A percentile compares a stretch with the other conserved stretches of the same genome.
Evolutionary conservation across 1,139 yeast species (phyloP).

Genomic region (Geotrichum europaeum): DNA sequence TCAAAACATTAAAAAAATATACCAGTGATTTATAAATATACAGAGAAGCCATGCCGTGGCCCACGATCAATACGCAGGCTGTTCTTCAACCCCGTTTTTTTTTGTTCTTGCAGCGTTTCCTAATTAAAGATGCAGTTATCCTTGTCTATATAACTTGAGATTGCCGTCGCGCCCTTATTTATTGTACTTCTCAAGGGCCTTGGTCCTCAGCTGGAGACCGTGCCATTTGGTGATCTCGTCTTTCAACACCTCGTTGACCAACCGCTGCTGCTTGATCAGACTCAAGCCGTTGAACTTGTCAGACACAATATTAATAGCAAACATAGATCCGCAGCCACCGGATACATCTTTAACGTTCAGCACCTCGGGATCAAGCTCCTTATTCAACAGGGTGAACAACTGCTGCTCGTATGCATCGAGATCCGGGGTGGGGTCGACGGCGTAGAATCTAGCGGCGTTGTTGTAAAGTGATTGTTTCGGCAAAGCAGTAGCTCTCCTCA

Average conservation of each 20-base stretch:
- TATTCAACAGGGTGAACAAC: conserved; percentile 51
- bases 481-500: not conserved
- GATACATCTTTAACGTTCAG: conserved; percentile 74
- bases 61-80: conserved; percentile 54
- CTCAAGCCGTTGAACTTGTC: conserved; percentile 68
- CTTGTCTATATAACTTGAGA: not conserved
- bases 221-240: conserved; percentile 94
- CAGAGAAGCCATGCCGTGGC: conserved; percentile 75
- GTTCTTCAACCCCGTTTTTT: not conserved
- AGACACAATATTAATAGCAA: conserved; percentile 75
- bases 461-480: not conserved
- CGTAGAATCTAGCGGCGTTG: conserved; percentile 1
- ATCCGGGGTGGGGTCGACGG: conserved; percentile 15
- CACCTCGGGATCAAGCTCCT: conserved; percentile 51
- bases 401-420: conserved; percentile 63
- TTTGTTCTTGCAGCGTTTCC: not conserved
- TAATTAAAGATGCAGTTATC: not conserved
- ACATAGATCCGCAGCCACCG: conserved; percentile 99
- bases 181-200: conserved; percentile 24
- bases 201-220: conserved; percentile 81
- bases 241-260: conserved; percentile 74
- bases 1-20: not conserved
- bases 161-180: not conserved
- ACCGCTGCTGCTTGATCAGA: conserved; percentile 85
- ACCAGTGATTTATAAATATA: conserved; percentile 49